Evolutionary conservation across 2,329 filamentous ascomycete species (phyloP), one percentile per base, ranked within the genome.

Genomic region (Eurotiales sp.): DNA sequence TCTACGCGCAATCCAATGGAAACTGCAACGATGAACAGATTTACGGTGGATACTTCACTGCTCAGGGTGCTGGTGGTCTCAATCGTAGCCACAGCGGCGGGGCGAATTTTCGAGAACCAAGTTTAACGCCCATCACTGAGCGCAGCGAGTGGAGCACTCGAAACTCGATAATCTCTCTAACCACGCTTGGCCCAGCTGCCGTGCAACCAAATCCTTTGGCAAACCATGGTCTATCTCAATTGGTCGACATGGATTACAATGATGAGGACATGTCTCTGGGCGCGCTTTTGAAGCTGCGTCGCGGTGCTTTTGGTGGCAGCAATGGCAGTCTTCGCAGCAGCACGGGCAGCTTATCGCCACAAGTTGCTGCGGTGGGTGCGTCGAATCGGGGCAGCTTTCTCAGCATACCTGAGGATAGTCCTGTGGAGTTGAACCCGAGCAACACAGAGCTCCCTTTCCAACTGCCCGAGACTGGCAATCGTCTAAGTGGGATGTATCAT

Each of bases 111-210:
- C 83, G 87, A 36, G 92, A 96, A 65, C 92, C 93, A 1, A 96
- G 93, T 61, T 74, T 99, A 43, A 97, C 93, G 1, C 93, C 93
- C 5, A 97, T 99, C 61, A 97, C 92, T 0, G 93, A 97, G 67
- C 83, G 91, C 11, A 95, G 89, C 53, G 93, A 99, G 70, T 96
- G 95, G 75, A 96, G 90, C 37, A 96, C 95, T 53, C 84, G 93
- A 40, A 97, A 96, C 65, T 95, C 88, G 1, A 82, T 95, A 53
- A 88, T 95, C 74, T 89, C 86, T 53, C 74, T 92, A 55, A 77
- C 76, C 7, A 72, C 84, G 27, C 81, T 82, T 40, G 69, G 70
- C 3, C 29, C 52, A 19, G 34, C 36, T 10, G 50, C 43, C 17
- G 32, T 67, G 3, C 68, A 67, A 50, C 34, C 76, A 52, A 81